phyloP scores from a whole-genome alignment of 73 alveolate genomes.

The Symbiodinium pilosum region DNA sequence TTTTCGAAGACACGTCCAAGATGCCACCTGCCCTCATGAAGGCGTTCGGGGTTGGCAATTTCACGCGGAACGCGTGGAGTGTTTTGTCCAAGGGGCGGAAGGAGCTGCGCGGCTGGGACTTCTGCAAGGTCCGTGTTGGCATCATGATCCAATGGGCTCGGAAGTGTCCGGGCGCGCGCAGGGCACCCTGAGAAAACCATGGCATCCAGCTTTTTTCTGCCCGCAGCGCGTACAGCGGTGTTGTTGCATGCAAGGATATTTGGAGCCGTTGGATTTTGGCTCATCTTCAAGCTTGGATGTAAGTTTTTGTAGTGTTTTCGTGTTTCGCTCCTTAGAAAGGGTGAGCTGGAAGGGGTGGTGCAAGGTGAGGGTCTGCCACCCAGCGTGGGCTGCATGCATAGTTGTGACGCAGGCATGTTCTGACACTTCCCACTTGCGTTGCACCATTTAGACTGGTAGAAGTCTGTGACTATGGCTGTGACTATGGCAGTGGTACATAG shows the following conservation, averaged over 20 bases:
- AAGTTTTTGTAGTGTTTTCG: neutral
- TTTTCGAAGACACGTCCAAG: conserved; percentile 16
- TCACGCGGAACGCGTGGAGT: conserved; percentile 37
- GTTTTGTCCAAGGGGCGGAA: conserved; percentile 33
- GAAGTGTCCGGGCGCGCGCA: neutral
- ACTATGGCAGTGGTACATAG: too few relatives aligned
- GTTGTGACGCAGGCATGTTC: too few relatives aligned
- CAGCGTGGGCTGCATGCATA: too few relatives aligned
- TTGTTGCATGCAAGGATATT: too few relatives aligned
- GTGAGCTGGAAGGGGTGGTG: too few relatives aligned
- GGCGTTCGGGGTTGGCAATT: conserved; percentile 40
- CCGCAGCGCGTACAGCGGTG: too few relatives aligned
- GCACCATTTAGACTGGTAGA: too few relatives aligned
- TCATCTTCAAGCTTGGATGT: conserved; percentile 14
- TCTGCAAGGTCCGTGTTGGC: conserved; percentile 41
- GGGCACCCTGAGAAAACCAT: neutral
- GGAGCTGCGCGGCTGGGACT: conserved; percentile 56
- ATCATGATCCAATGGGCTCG: conserved; percentile 43
- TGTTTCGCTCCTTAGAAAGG: neutral
- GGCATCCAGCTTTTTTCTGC: too few relatives aligned
- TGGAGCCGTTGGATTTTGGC: neutral
- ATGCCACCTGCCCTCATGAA: conserved; percentile 52
- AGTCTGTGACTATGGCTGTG: too few relatives aligned
- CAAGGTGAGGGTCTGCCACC: too few relatives aligned
- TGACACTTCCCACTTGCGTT: too few relatives aligned